A percentile compares a stretch with the other conserved stretches of the same genome.
These are phyloP conservation scores for Lablab purpureus DNA, from an alignment of 306 rosid species.

Conservation along the genomic window DNA sequence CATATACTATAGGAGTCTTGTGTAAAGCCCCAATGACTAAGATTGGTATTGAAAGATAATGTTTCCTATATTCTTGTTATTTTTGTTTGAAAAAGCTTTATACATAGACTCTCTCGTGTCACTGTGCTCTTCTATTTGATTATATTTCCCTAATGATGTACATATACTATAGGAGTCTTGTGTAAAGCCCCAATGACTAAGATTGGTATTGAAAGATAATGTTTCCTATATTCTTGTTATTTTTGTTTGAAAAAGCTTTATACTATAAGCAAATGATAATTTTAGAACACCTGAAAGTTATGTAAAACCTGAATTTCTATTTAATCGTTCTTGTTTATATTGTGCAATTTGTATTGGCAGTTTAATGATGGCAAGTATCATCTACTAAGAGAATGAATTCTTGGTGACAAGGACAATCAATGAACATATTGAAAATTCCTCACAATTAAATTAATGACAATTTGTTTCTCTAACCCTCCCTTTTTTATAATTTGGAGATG, in stretches of 20 bases:
- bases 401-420: slow-evolving; percentile 16
- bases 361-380: slow-evolving; percentile 17
- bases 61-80: too few species aligned
- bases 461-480: slow-evolving; percentile 9
- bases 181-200: not conserved
- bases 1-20: too few species aligned
- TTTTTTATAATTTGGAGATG: not conserved
- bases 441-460: not conserved
- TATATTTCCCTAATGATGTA: not conserved
- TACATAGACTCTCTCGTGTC: not conserved
- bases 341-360: not conserved
- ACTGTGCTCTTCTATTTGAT: slow-evolving; percentile 2
- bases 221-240: too few species aligned
- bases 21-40: not conserved
- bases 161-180: too few species aligned
- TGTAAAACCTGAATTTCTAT: slow-evolving; percentile 23
- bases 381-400: slow-evolving; percentile 10
- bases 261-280: not conserved
- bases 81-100: too few species aligned
- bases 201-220: not conserved
- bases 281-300: not conserved
- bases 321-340: slow-evolving; percentile 24
- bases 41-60: not conserved
- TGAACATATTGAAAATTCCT: slow-evolving; percentile 20
- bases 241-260: slow-evolving; percentile 9